phyloP scores from a whole-genome alignment of 164 flowering plant genomes.

The Vitis labrusca region DNA sequence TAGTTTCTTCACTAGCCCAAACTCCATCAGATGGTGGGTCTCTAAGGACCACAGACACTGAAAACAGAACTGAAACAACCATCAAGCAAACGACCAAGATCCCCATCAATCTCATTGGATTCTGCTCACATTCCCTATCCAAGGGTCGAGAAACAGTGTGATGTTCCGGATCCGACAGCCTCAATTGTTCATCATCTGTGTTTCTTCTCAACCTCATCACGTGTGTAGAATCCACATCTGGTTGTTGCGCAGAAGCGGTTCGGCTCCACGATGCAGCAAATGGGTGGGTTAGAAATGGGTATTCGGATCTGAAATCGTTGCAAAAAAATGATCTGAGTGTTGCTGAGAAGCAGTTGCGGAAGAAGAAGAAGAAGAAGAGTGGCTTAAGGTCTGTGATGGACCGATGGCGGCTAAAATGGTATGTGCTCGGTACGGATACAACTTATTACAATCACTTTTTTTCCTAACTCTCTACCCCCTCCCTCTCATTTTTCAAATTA shows the following conservation, averaged over 20 bases:
- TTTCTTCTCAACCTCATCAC: constrained; percentile 44
- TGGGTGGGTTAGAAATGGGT: constrained; percentile 5
- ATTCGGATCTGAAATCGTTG: background rate
- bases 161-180: constrained; percentile 26
- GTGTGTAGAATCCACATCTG: constrained; percentile 19
- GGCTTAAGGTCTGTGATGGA: no score
- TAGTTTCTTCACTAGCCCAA: constrained; percentile 33
- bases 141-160: constrained; percentile 12
- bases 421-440: no score
- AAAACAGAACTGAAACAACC: constrained; percentile 46
- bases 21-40: constrained; percentile 38
- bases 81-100: constrained; percentile 39
- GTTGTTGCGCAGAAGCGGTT: constrained; percentile 4
- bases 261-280: background rate
- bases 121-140: constrained; percentile 37
- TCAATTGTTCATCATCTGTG: constrained; percentile 11
- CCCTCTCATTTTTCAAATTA: no score
- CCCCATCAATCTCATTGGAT: constrained; percentile 37
- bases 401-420: no score
- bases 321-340: background rate
- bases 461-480: no score
- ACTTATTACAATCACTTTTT: no score
- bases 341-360: background rate
- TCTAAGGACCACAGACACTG: constrained; percentile 36
- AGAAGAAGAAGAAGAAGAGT: background rate